Evolutionary conservation across 2,329 filamentous ascomycete species (phyloP).

Genomic region (Arthrobotrys iridis): DNA sequence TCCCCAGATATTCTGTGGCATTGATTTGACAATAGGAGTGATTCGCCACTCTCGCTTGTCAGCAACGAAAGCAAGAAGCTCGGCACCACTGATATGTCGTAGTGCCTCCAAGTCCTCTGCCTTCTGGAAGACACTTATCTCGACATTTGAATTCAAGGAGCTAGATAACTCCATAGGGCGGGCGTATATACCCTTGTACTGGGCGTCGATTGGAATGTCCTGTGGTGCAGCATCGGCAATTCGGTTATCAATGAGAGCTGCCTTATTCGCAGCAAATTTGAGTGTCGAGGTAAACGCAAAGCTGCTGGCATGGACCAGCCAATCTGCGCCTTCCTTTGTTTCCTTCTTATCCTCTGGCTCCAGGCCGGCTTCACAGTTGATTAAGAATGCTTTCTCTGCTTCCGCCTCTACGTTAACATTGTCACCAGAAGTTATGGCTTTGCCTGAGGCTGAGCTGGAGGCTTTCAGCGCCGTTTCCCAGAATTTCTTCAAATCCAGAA

Average conservation of each 20-base stretch:
- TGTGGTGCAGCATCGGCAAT: neutral
- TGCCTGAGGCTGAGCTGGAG: neutral
- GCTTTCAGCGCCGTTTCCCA: neutral
- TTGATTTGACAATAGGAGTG: neutral
- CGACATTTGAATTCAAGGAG: neutral
- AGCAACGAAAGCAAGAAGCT: neutral
- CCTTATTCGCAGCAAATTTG: conserved; percentile 4
- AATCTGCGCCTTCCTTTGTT: neutral
- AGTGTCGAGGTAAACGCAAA: neutral
- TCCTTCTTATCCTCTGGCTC: conserved; percentile 19
- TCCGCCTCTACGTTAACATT: neutral
- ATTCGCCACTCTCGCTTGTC: neutral
- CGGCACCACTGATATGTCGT: neutral
- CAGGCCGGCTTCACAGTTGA: conserved; percentile 1
- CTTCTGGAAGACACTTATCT: neutral
- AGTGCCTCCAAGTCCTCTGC: neutral
- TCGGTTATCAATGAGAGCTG: neutral
- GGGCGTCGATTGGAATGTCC: neutral
- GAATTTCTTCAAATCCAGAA: neutral
- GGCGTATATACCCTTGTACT: conserved; percentile 2
- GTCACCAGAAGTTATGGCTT: neutral
- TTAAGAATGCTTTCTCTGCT: conserved; percentile 7
- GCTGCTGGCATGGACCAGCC: neutral
- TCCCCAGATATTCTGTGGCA: neutral
- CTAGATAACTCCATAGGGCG: neutral